Evolutionary conservation across 805 yeast species (phyloP).

Genomic region (Metschnikowia cubensis): DNA sequence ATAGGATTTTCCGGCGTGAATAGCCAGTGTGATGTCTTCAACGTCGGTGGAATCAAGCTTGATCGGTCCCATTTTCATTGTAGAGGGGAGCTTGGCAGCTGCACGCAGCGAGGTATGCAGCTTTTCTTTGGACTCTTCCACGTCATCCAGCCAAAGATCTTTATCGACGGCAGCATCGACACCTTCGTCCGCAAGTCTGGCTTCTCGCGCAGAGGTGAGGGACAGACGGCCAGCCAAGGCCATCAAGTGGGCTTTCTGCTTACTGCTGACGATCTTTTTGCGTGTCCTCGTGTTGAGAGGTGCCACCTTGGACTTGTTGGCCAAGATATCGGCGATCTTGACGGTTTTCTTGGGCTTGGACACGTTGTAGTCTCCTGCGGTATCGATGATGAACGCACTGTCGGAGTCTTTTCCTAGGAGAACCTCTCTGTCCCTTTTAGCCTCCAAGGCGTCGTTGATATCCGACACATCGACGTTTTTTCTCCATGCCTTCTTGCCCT

Average conservation of each 20-base stretch:
- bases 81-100: conserved; percentile 50
- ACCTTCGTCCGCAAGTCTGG: conserved; percentile 63
- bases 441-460: conserved; percentile 66
- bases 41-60: conserved; percentile 41
- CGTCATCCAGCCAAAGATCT: conserved; percentile 69
- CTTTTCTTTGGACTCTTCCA: conserved; percentile 10
- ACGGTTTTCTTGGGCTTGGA: conserved; percentile 37
- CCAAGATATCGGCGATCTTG: conserved; percentile 65
- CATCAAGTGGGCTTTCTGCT: conserved; percentile 63
- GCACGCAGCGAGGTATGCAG: conserved; percentile 22
- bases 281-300: conserved; percentile 46
- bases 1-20: conserved; percentile 88
- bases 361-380: conserved; percentile 34
- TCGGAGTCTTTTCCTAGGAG: conserved; percentile 46
- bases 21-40: conserved; percentile 29
- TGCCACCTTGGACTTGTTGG: conserved; percentile 71
- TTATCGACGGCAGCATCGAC: conserved; percentile 41
- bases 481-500: conserved; percentile 91
- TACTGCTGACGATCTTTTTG: conserved; percentile 58
- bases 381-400: conserved; percentile 48
- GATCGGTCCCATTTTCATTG: conserved; percentile 52
- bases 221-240: conserved; percentile 70
- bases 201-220: conserved; percentile 49
- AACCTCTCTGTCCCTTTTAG: conserved; percentile 57
- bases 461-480: conserved; percentile 86